phyloP scores from a whole-genome alignment of 2,329 filamentous ascomycete genomes.

The Verticillium isaacii region DNA sequence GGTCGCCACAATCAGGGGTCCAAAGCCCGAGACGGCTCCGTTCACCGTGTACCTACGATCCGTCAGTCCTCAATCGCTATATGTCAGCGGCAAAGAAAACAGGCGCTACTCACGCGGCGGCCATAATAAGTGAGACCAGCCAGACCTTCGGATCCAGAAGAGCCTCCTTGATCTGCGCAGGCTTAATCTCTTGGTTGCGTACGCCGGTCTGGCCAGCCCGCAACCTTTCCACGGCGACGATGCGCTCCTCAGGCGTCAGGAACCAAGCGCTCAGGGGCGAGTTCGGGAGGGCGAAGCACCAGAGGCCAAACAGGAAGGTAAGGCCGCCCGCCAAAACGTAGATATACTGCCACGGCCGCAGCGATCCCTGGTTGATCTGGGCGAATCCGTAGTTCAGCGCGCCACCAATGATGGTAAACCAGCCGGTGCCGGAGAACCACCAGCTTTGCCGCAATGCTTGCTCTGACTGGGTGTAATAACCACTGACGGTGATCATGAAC shows the following conservation, averaged over 20 bases:
- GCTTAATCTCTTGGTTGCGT: slow-evolving; percentile 42
- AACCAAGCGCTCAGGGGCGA: slow-evolving; percentile 53
- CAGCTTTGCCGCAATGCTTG: slow-evolving; percentile 43
- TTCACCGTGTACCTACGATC: slow-evolving; percentile 42
- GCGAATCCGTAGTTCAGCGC: slow-evolving; percentile 46
- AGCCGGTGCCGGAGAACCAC: slow-evolving; percentile 42
- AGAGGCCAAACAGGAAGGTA: slow-evolving; percentile 43
- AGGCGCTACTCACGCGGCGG: slow-evolving; percentile 31
- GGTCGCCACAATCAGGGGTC: slow-evolving; percentile 48
- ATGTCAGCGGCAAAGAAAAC: neutral
- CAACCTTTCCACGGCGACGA: slow-evolving; percentile 46
- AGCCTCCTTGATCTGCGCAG: slow-evolving; percentile 38
- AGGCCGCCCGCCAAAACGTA: slow-evolving; percentile 44
- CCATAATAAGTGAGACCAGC: slow-evolving; percentile 48
- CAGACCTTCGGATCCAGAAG: slow-evolving; percentile 45
- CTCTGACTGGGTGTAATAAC: slow-evolving; percentile 45
- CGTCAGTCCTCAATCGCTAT: no score
- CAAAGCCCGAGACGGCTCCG: slow-evolving; percentile 50
- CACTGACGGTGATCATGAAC: slow-evolving; percentile 43
- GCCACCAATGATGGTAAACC: slow-evolving; percentile 42
- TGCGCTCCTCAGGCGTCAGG: slow-evolving; percentile 42
- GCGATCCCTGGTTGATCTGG: slow-evolving; percentile 34
- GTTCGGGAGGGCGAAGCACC: slow-evolving; percentile 50
- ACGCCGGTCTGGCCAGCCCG: slow-evolving; percentile 44
- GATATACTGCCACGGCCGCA: slow-evolving; percentile 50